Evolutionary conservation across 768 basidiomycete species (phyloP).

Genomic region (Tricholoma sp.): DNA sequence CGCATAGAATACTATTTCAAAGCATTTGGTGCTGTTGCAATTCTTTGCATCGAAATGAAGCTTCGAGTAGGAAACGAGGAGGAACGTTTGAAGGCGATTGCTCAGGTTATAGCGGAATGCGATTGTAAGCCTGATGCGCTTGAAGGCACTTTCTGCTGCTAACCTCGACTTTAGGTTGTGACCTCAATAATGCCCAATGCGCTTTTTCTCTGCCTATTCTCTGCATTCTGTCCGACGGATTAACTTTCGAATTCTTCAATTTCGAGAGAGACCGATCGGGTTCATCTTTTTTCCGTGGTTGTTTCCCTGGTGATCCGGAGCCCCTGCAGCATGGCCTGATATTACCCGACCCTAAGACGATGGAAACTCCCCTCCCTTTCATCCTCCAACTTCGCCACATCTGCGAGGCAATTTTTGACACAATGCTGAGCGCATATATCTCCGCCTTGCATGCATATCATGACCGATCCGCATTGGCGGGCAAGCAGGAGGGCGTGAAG

Average conservation of each 20-base stretch:
- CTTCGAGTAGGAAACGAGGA: too few relatives aligned
- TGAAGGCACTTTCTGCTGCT: not conserved
- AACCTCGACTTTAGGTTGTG: not conserved
- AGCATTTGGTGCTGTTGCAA: too few relatives aligned
- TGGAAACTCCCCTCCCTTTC: too few relatives aligned
- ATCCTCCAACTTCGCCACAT: not conserved
- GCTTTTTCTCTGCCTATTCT: not conserved
- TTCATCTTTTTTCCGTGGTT: not conserved
- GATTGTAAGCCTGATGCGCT: conserved; percentile 3
- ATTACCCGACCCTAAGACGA: not conserved
- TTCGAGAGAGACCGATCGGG: not conserved
- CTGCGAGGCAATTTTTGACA: not conserved
- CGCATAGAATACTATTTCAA: conserved; percentile 17
- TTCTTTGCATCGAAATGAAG: too few relatives aligned
- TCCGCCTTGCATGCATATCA: not conserved
- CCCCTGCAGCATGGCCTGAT: not conserved
- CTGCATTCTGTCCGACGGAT: not conserved
- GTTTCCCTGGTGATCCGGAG: not conserved
- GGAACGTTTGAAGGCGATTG: too few relatives aligned
- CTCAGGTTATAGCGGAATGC: too few relatives aligned
- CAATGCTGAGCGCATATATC: not conserved
- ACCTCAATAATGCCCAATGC: not conserved
- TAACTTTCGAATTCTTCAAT: not conserved
- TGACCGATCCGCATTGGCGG: not conserved
- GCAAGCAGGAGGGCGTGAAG: not conserved